These are phyloP conservation scores for Rhytidiadelphus loreus DNA, from an alignment of 225 moss, liverwort and hornwort species.

Conservation along the genomic window DNA sequence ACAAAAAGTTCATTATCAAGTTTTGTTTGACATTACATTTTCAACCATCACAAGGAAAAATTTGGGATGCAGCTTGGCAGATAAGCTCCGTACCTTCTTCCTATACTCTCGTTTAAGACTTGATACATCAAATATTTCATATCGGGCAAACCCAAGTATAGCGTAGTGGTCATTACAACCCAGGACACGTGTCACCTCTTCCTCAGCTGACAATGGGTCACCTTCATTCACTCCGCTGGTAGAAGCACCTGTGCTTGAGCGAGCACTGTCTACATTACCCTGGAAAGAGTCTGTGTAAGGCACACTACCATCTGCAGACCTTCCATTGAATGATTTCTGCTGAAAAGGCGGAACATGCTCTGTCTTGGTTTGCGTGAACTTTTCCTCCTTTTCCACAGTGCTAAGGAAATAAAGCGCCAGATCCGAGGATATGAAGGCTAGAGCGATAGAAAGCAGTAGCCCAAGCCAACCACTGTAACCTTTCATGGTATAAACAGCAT, in stretches of 20 bases:
- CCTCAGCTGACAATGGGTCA: slow-evolving; percentile 76
- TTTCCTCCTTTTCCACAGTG: slow-evolving; percentile 42
- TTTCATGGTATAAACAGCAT: slow-evolving; percentile 56
- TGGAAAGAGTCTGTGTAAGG: slow-evolving; percentile 38
- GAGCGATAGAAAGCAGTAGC: slow-evolving; percentile 38
- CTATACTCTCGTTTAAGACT: slow-evolving; percentile 87
- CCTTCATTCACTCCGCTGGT: slow-evolving; percentile 74
- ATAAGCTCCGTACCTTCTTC: slow-evolving; percentile 50
- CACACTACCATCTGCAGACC: slow-evolving; percentile 38
- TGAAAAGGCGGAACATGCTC: slow-evolving; percentile 30
- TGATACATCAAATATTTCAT: slow-evolving; percentile 59
- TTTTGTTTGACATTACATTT: background rate
- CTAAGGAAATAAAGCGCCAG: slow-evolving; percentile 65
- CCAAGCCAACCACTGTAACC: slow-evolving; percentile 74
- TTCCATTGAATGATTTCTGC: slow-evolving; percentile 42
- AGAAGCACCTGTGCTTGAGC: slow-evolving; percentile 66
- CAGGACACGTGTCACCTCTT: slow-evolving; percentile 82
- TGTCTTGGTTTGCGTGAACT: slow-evolving; percentile 23
- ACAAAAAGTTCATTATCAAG: background rate
- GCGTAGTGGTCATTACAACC: slow-evolving; percentile 82
- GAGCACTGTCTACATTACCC: slow-evolving; percentile 37
- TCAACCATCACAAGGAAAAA: background rate
- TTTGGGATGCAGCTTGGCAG: background rate
- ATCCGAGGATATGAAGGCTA: slow-evolving; percentile 75
- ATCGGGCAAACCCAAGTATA: slow-evolving; percentile 77